Evolutionary conservation across 345 rosid genomes (phyloP), one percentile per base, ranked within the genome.

Genomic region (Rhodamnia rubescens): DNA sequence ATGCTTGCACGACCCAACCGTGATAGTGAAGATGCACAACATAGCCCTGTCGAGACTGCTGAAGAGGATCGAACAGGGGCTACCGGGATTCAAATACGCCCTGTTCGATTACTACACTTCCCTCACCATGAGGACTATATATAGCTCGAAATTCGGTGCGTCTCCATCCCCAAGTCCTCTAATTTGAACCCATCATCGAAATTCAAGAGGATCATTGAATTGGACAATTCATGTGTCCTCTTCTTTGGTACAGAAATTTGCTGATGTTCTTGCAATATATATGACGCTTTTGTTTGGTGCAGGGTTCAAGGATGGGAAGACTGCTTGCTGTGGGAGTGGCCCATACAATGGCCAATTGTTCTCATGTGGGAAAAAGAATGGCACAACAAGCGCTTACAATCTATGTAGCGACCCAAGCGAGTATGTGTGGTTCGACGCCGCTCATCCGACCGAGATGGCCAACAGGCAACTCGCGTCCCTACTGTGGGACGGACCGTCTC

Each of bases 1-100:
- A 52, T 87, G 87, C n/a, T 81, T 40, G 4, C 12, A 84, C 36
- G 61, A 42, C 54, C 26, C 55, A 20, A 29, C 56, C 13, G 27
- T 64, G 40, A 64, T 84, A 61, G 91, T 84, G 22, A 81, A 58
- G 22, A 74, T 83, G 80, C 88, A 87, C 86, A 89, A 89, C 80
- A 22, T 53, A 16, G 89, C 85, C 11, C 42, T 87, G 42, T 82
- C 87, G 7, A 59, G 24, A 29, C 50, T 82, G 29, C 88, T 89
- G 50, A 29, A 32, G 69, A 58, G 26, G 86, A 26, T 87, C 16
- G 80, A 49, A 61, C 84, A 53, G 82, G 27, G 69, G 56, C 74
- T 87, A 57, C 85, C 85, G 2, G 89, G 87, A 74, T 57, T 86
- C 83, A 86, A 86, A n/a, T 74, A 83, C 32, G 58, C 85, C 11